Evolutionary conservation across 768 basidiomycete genomes (phyloP).

Genomic region (Omphalotus guepiniiformis): DNA sequence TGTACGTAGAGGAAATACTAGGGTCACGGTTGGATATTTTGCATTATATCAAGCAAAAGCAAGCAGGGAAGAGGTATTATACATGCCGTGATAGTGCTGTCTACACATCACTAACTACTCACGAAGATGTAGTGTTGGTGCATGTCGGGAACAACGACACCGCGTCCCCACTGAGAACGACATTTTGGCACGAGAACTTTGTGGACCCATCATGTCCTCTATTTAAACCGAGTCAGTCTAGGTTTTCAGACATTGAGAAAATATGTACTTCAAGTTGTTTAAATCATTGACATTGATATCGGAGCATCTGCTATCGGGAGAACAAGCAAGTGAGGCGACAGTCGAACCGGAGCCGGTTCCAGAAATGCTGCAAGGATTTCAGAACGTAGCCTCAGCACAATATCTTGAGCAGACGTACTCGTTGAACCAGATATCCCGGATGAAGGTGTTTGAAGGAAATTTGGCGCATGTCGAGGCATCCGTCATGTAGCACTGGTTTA

Average conservation of each 20-base stretch:
- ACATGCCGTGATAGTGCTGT: no score
- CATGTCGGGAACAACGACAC: slow-evolving; percentile 36
- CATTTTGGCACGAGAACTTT: slow-evolving; percentile 49
- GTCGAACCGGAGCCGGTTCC: slow-evolving; percentile 52
- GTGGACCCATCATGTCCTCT: slow-evolving; percentile 39
- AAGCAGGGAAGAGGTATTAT: no score
- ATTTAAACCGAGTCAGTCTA: neutral
- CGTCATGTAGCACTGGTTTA: slow-evolving; percentile 43
- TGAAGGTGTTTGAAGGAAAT: slow-evolving; percentile 51
- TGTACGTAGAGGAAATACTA: no score
- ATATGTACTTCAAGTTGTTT: slow-evolving; percentile 35
- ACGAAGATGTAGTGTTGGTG: no score
- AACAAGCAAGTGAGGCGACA: slow-evolving; percentile 54
- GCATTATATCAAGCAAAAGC: no score
- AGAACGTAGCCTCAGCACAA: neutral
- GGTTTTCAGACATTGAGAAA: neutral
- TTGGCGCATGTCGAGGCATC: slow-evolving; percentile 42
- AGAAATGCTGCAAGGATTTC: slow-evolving; percentile 38
- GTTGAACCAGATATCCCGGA: slow-evolving; percentile 54
- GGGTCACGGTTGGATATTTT: no score
- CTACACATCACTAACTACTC: no score
- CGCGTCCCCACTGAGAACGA: slow-evolving; percentile 41
- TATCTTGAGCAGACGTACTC: slow-evolving; percentile 27
- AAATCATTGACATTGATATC: slow-evolving; percentile 45
- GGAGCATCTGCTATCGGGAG: slow-evolving; percentile 47